Evolutionary conservation across 306 rosid species (phyloP), one percentile per base, ranked within the genome.

Genomic region (Medicago ruthenica): DNA sequence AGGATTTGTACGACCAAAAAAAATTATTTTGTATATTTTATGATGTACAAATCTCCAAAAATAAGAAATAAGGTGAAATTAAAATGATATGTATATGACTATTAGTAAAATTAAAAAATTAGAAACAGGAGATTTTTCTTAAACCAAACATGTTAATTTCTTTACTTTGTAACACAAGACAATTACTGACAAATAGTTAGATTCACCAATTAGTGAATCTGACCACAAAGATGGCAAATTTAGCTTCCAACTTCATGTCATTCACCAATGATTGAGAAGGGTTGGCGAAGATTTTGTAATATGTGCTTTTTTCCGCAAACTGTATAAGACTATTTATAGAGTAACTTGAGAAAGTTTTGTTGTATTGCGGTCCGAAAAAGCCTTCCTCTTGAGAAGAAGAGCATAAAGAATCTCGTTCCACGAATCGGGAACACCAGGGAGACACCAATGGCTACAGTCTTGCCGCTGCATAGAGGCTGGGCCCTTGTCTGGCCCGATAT

Each of bases 371-470:
- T 55, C 20, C 1, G 31, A 65, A 60, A 44, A 44, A 45, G 72
- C 31, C 67, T 87, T 86, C 42, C 67, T 78, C 87, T 84, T 91
- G 60, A 91, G 93, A 77, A 91, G 71, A 79, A 89, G 85, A 2
- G 90, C 93, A 39, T 83, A 88, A 72, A 93, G 93, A 81, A 91
- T 86, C 80, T 88, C 96, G 18, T 93, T 93, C 98, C 98, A 93
- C 4, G 88, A 84, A 85, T 93, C 98, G 9, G 98, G 98, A 53
- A 93, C 96, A 8, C 98, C 98, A 0, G 98, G 98, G 36, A 93
- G 85, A 79, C 98, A 93, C 98, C 98, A 93, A 80, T 93, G 98
- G 76, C 98, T 93, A 86, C 98, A 93, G 79, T 93, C 98, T 79
- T 93, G 96, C 42, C 70, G 87, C 74, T 60, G 80, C 82, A 89